Percentiles rank a stretch among this genome's conserved stretches.
Evolutionary conservation across 148 eudicot genomes (phyloP).

Genomic region (Rhododendron ferrugineum): DNA sequence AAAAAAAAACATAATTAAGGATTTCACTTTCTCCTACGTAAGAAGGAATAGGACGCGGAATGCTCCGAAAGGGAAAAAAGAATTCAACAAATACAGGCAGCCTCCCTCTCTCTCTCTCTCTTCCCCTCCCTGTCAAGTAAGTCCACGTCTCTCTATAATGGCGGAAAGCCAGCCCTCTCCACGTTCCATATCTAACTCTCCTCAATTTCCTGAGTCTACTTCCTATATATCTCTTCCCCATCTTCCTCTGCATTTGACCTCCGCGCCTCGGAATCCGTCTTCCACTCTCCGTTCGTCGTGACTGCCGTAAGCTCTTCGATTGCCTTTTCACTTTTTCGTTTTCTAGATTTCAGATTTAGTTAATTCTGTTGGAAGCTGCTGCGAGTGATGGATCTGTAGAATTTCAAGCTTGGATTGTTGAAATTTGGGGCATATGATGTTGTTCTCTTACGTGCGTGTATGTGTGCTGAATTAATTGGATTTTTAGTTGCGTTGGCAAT

Average conservation of each 20-base stretch:
- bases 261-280: neutral
- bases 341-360: neutral
- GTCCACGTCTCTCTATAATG: neutral
- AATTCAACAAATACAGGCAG: neutral
- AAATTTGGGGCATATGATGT: neutral
- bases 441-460: neutral
- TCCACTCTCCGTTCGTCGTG: neutral
- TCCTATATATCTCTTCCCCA: neutral
- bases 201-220: neutral
- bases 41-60: neutral
- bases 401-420: neutral
- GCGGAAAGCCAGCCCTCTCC: neutral
- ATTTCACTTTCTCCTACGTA: neutral
- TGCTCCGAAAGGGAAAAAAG: neutral
- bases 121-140: neutral
- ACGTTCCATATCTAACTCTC: neutral
- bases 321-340: neutral
- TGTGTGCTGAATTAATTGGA: neutral
- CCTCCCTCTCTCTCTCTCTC: neutral
- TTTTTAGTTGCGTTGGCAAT: neutral
- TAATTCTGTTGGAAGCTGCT: neutral
- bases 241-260: neutral
- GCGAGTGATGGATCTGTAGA: neutral
- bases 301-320: neutral
- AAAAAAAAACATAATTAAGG: too few species aligned